Evolutionary conservation across 345 rosid species (phyloP).

Genomic region (Erucastrum elatum): DNA sequence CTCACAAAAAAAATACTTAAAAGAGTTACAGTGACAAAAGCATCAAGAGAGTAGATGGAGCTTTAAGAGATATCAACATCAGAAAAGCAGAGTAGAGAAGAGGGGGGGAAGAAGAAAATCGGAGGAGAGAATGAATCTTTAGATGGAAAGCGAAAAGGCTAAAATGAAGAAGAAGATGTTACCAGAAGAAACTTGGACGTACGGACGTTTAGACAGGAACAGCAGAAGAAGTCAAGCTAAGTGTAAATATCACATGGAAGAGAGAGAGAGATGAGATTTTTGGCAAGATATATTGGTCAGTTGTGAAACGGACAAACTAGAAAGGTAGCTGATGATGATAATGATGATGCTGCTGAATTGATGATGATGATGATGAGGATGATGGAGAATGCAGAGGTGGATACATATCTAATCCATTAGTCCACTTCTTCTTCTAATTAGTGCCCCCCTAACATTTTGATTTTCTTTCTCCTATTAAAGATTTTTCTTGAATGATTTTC

Average conservation of each 20-base stretch:
- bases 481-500: not conserved
- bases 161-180: conserved; percentile 19
- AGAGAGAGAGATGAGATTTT: conserved; percentile 28
- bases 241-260: conserved; percentile 33
- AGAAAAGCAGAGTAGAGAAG: conserved; percentile 23
- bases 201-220: conserved; percentile 29
- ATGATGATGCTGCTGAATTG: conserved; percentile 29
- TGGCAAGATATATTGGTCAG: conserved; percentile 37
- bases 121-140: conserved; percentile 18
- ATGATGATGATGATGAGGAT: conserved; percentile 30
- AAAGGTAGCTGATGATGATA: conserved; percentile 58
- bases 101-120: conserved; percentile 22
- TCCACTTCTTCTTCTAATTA: not conserved
- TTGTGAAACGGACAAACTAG: conserved; percentile 63
- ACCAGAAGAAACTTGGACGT: conserved; percentile 37
- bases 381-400: conserved; percentile 22
- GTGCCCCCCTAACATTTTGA: not conserved
- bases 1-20: not conserved
- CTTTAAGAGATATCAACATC: conserved; percentile 24
- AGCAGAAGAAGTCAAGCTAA: conserved; percentile 41
- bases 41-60: conserved; percentile 18
- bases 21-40: conserved; percentile 15
- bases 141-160: conserved; percentile 20
- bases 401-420: conserved; percentile 36
- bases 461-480: conserved; percentile 8